Conservation (phyloP, 371 early-diverging fungal species). For the Mucor sp. region DNA sequence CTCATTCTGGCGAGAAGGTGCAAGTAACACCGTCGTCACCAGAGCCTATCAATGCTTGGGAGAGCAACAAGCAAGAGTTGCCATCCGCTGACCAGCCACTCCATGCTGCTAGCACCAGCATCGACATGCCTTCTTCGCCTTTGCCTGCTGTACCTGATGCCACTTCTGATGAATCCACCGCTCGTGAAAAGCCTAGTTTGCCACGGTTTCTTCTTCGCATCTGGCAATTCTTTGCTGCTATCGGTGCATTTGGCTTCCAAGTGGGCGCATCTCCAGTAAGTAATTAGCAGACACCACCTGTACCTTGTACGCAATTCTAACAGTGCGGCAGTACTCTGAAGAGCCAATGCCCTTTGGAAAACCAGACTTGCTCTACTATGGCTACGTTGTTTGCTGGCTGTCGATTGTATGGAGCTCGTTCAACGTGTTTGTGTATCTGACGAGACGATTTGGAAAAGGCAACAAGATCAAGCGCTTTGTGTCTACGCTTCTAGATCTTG, state of each 20-base stretch:
- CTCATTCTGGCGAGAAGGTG: constrained; percentile 3
- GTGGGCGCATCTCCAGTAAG: constrained; percentile 42
- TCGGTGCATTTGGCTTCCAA: constrained; percentile 45
- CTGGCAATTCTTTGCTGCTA: constrained; percentile 35
- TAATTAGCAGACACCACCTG: not conserved
- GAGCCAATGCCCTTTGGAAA: constrained; percentile 20
- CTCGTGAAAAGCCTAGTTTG: constrained; percentile 3
- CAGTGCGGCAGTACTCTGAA: constrained; percentile 12
- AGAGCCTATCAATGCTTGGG: not conserved
- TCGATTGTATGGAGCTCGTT: constrained; percentile 33
- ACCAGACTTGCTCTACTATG: constrained; percentile 26
- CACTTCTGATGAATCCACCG: not conserved
- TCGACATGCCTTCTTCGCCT: constrained; percentile 8
- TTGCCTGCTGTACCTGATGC: not conserved
- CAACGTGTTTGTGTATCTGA: constrained; percentile 33
- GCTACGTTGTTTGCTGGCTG: constrained; percentile 24
- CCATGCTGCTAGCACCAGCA: constrained; percentile 5
- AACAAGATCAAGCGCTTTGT: constrained; percentile 32
- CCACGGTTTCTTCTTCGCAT: constrained; percentile 23
- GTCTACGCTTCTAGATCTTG: constrained; percentile 20
- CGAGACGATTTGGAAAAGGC: constrained; percentile 28
- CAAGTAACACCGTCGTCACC: not conserved
- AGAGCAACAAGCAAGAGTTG: constrained; percentile 14
- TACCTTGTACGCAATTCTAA: not conserved
- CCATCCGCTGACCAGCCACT: not conserved